Evolutionary conservation across 2,329 filamentous ascomycete species (phyloP), one percentile per base, ranked within the genome.

Genomic region (Alternaria brassicicola): DNA sequence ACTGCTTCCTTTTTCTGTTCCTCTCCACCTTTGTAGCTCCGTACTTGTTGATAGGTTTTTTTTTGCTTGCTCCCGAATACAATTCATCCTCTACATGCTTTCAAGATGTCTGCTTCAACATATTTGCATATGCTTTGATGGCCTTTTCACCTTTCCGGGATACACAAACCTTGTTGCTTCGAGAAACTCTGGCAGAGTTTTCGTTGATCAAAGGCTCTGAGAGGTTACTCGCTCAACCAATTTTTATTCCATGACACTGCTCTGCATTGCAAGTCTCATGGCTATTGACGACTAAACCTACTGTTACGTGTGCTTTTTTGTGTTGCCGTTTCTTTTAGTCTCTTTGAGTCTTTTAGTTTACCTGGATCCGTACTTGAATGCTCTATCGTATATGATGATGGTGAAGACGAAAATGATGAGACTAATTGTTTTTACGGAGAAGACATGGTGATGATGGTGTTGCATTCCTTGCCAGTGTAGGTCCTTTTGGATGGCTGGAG

Each of bases 391-490:
- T 15, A 25, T 26, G 3, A 43, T 26, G 39, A 43, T 4, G 9
- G 28, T 26, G 23, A 43, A 26, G 8, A 43, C 25, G n/a, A 43
- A 43, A 9, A 43, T 15, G 21, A 28, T 17, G 25, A 43, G 39
- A 6, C 26, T 17, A 17, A 43, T n/a, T 17, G 39, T 57, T 48
- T 58, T 64, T 10, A 58, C 6, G 31, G 53, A 38, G 33, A 63
- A 66, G 25, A 57, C 9, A 17, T 26, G 48, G 52, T 59, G 57
- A 45, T 65, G 63, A 30, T 52, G 52, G 48, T 36, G 55, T 26
- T 51, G 61, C 17, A 35, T 3, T 35, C 59, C 60, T 45, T 59
- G 55, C 63, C 62, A 66, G 51, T 38, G 53, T 10, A 48, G 23
- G 35, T 62, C 58, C 58, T 36, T 21, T 17, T 9, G 61, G 52